Conservation (phyloP, 169 alveolate species). For the Cryptosporidium tyzzeri region DNA sequence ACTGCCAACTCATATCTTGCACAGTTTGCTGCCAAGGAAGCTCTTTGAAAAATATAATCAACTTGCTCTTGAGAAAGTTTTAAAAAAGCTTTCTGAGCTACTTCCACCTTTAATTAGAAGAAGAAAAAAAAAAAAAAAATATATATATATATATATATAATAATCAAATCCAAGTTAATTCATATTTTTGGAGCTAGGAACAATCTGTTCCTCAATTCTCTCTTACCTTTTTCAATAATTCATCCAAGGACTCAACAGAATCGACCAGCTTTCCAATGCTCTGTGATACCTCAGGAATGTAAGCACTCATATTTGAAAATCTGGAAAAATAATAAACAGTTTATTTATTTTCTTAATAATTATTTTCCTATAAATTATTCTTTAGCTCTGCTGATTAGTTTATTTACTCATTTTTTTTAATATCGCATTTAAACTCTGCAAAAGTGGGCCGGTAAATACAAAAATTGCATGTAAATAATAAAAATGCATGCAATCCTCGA, state of each 20-base stretch:
- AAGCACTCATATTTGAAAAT: constrained; percentile 38
- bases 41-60: constrained; percentile 72
- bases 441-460: neutral
- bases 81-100: constrained; percentile 63
- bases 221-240: constrained; percentile 52
- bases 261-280: constrained; percentile 75
- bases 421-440: neutral
- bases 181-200: neutral
- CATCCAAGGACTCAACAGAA: constrained; percentile 65
- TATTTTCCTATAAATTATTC: neutral
- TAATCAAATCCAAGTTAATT: neutral
- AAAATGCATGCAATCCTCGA: constrained; percentile 58
- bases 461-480: neutral
- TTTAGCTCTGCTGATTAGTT: neutral
- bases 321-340: neutral
- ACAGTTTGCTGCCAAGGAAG: constrained; percentile 76
- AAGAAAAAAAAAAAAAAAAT: too few relatives aligned
- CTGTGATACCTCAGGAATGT: constrained; percentile 63
- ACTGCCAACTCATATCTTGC: constrained; percentile 75
- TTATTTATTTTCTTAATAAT: neutral
- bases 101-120: constrained; percentile 29
- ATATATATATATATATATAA: neutral
- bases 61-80: constrained; percentile 75
- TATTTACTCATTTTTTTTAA: neutral
- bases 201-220: neutral